phyloP scores from a whole-genome alignment of 257 asterid species.

The Solanum piurae region DNA sequence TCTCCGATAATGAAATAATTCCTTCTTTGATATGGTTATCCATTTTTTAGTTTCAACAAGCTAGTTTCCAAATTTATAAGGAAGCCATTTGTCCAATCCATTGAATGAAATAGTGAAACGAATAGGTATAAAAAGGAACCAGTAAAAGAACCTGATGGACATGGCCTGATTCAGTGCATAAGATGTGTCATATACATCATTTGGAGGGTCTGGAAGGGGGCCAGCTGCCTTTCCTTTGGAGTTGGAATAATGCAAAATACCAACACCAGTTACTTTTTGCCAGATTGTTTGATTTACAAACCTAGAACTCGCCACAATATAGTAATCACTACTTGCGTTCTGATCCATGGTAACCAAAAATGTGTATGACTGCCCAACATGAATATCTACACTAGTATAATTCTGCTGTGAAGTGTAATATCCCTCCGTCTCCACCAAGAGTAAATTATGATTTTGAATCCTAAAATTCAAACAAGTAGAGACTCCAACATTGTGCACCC shows the following conservation, averaged over 20 bases:
- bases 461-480: slow-evolving; percentile 85
- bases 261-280: slow-evolving; percentile 92
- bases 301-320: slow-evolving; percentile 87
- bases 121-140: neutral
- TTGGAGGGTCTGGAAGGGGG: slow-evolving; percentile 90
- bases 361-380: slow-evolving; percentile 85
- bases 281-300: slow-evolving; percentile 81
- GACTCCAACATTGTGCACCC: slow-evolving; percentile 84
- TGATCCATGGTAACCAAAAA: slow-evolving; percentile 87
- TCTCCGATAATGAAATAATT: neutral
- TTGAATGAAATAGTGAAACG: neutral
- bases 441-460: slow-evolving; percentile 77
- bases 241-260: slow-evolving; percentile 72
- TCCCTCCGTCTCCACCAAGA: slow-evolving; percentile 90
- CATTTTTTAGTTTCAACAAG: neutral
- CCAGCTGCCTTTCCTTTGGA: slow-evolving; percentile 66
- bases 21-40: neutral
- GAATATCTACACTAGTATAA: slow-evolving; percentile 67
- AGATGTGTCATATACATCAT: slow-evolving; percentile 48
- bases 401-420: slow-evolving; percentile 78
- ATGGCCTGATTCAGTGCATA: slow-evolving; percentile 71
- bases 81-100: neutral
- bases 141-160: slow-evolving; percentile 55
- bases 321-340: slow-evolving; percentile 93
- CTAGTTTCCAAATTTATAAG: neutral